Evolutionary conservation across 2,329 filamentous ascomycete species (phyloP), one percentile per base, ranked within the genome.

Genomic region (Phyllosticta capitalensis): DNA sequence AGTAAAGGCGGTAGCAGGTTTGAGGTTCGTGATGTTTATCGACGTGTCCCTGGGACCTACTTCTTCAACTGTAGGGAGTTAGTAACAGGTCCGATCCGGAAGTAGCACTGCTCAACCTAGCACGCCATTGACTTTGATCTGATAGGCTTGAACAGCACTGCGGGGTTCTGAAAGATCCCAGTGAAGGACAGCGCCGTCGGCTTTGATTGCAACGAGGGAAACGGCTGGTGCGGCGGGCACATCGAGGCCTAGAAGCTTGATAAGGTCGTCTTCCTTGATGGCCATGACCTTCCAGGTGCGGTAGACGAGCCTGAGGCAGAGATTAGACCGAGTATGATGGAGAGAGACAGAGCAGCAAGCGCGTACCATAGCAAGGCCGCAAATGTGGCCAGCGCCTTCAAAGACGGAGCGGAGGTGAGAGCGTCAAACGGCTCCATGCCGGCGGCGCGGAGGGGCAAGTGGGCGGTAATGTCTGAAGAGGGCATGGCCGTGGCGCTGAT

Each of bases 81-180:
- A 9, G 22, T 1, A 9, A 14, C 21, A 33, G 17, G 14, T n/a
- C 24, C 1, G 6, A 17, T 12, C 9, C 5, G 19, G 9, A 9
- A 3, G 38, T 7, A 14, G n/a, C 19, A 19, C 19, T 52, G 56
- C 38, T 45, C 38, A 45, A 94, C 90, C 89, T 76, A 90, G 90
- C 51, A 92, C 86, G 50, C 92, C 92, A 73, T 99, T 97, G 64
- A 99, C 86, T 71, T 95, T 90, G 56, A 99, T 90, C 52, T 92
- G 82, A 70, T 95, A 94, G 75, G 92, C 95, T 57, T 90, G 82
- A 58, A 95, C 88, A 2, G 88, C 82, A 63, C 81, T 79, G 51
- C 82, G 78, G 64, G 79, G 78, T 63, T 83, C 83, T 0, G 89
- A 87, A 61, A 86, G 83, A 63, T 91, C 90, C 94, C 94, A 99